phyloP scores from a whole-genome alignment of 805 yeast genomes.

The Metschnikowia corniflorae region DNA sequence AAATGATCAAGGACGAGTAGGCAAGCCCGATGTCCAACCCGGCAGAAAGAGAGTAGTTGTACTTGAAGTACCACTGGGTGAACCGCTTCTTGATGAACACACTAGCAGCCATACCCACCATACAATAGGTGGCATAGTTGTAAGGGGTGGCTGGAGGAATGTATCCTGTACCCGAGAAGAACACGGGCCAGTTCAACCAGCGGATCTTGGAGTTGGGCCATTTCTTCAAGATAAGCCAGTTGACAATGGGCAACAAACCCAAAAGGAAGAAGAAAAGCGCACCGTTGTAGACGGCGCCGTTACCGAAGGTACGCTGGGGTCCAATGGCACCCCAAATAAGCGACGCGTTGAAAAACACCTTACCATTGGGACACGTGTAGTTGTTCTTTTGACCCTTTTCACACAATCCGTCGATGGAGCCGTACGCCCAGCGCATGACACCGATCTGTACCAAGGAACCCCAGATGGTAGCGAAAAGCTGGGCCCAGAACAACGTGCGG shows the following conservation, averaged over 20 bases:
- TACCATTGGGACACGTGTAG: constrained; percentile 42
- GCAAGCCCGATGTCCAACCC: constrained; percentile 46
- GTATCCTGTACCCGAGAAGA: constrained; percentile 48
- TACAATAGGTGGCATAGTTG: constrained; percentile 55
- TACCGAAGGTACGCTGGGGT: constrained; percentile 20
- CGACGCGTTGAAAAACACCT: constrained; percentile 40
- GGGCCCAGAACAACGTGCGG: constrained; percentile 39
- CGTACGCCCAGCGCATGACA: constrained; percentile 42
- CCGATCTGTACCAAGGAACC: constrained; percentile 38
- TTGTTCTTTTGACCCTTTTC: constrained; percentile 22
- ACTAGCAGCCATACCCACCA: constrained; percentile 34
- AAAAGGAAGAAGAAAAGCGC: constrained; percentile 36
- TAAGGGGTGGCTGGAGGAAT: constrained; percentile 77
- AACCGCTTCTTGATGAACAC: constrained; percentile 38
- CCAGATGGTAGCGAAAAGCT: constrained; percentile 42
- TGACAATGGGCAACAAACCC: constrained; percentile 36
- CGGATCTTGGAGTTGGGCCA: constrained; percentile 37
- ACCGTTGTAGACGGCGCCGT: constrained; percentile 16
- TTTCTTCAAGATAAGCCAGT: constrained; percentile 38
- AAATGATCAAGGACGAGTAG: constrained; percentile 36
- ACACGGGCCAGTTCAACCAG: constrained; percentile 38
- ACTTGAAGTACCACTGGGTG: constrained; percentile 45
- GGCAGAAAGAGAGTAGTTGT: constrained; percentile 43
- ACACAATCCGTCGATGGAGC: constrained; percentile 36
- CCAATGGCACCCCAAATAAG: constrained; percentile 44